Conservation (phyloP, 2,329 filamentous ascomycete genomes). For the Tolypocladium pustulatum region DNA sequence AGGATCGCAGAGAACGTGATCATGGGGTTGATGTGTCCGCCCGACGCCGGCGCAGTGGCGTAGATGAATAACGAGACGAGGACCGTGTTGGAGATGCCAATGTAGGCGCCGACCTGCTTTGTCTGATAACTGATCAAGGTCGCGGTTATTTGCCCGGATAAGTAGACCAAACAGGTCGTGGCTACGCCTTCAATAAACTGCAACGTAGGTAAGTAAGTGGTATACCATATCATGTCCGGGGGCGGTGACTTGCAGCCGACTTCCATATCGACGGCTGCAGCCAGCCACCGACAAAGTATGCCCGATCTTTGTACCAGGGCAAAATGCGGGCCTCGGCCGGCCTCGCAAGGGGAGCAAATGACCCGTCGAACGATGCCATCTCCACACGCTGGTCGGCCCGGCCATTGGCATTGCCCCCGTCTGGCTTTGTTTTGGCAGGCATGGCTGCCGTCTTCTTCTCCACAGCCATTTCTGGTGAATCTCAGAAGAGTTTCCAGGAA, state of each 20-base stretch:
- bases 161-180: conserved; percentile 16
- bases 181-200: conserved; percentile 20
- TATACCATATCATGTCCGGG: not conserved
- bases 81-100: conserved; percentile 26
- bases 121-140: conserved; percentile 18
- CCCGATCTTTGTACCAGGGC: conserved; percentile 14
- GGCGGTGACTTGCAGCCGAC: conserved; percentile 9
- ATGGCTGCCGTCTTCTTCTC: not conserved
- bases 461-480: not conserved
- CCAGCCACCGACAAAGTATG: conserved; percentile 16
- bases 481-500: not conserved
- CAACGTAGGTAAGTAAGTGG: not conserved
- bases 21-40: conserved; percentile 41
- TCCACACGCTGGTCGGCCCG: not conserved
- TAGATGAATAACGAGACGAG: conserved; percentile 38
- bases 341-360: not conserved
- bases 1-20: conserved; percentile 44
- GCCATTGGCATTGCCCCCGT: not conserved
- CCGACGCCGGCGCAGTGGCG: conserved; percentile 34
- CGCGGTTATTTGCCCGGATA: conserved; percentile 18
- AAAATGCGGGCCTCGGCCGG: not conserved
- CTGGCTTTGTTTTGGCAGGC: not conserved
- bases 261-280: conserved; percentile 13
- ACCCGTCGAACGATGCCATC: not conserved
- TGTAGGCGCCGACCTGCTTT: conserved; percentile 16